Percentiles rank a stretch among this genome's conserved stretches.
These are phyloP conservation scores for Herpetospermum pedunculosum DNA, from an alignment of 306 rosid genomes.

Conservation along the genomic window DNA sequence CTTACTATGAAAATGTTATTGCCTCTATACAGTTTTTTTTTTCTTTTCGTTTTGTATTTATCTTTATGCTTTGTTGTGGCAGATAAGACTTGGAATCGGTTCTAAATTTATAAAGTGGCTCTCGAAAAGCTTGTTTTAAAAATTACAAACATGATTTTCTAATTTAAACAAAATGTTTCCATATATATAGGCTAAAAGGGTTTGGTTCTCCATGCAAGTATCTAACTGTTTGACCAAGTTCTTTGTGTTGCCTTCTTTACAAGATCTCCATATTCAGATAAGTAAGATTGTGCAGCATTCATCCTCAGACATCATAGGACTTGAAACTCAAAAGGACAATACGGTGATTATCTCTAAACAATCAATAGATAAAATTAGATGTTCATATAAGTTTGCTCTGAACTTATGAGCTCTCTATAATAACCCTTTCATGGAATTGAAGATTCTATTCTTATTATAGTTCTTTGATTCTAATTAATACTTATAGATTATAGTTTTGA, in stretches of 20 bases:
- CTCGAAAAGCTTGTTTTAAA: not conserved
- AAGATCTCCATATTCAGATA: not conserved
- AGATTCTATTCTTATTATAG: not conserved
- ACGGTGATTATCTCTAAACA: not conserved
- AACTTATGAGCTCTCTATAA: not conserved
- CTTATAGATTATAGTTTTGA: not conserved
- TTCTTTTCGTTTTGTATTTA: not conserved
- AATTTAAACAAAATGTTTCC: not conserved
- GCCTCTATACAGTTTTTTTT: not conserved
- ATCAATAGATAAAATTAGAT: not conserved
- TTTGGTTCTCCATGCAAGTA: not conserved
- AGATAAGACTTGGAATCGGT: not conserved
- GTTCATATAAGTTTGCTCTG: not conserved
- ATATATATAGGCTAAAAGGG: not conserved
- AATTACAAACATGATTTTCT: not conserved
- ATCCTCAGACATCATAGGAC: not conserved
- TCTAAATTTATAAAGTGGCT: not conserved
- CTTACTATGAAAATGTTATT: conserved; percentile 6
- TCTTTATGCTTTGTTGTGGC: not conserved
- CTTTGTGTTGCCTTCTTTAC: not conserved
- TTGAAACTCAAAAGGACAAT: not conserved
- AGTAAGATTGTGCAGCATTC: not conserved
- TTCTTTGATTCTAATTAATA: not conserved
- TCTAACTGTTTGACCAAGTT: not conserved
- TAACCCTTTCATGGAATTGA: not conserved